Percentiles rank a stretch among this genome's conserved stretches.
Conservation (phyloP, 1,139 yeast species). For the Kluyveromyces sp. region DNA sequence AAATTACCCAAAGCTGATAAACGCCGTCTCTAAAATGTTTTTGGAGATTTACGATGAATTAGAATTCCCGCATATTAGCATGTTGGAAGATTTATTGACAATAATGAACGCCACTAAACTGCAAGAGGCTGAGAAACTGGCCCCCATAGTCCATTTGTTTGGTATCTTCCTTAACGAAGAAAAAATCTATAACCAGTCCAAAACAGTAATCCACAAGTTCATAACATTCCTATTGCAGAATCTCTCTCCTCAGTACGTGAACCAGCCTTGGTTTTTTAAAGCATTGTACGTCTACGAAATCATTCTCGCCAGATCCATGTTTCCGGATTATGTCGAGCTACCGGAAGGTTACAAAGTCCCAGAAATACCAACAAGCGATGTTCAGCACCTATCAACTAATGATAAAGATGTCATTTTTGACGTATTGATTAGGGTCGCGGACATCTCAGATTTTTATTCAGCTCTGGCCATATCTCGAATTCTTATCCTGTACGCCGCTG, state of each 20-base stretch:
- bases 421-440: constrained; percentile 36
- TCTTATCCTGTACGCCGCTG: constrained; percentile 46
- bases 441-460: constrained; percentile 39
- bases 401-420: constrained; percentile 39
- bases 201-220: constrained; percentile 33
- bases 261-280: constrained; percentile 45
- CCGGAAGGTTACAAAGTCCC: constrained; percentile 24
- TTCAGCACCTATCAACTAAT: constrained; percentile 30
- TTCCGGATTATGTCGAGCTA: constrained; percentile 35
- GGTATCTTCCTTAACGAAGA: constrained; percentile 39
- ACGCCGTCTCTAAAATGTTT: constrained; percentile 45
- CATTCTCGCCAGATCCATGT: constrained; percentile 39
- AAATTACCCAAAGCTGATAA: constrained; percentile 44
- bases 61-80: constrained; percentile 23
- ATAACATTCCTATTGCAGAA: constrained; percentile 36
- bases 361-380: constrained; percentile 16
- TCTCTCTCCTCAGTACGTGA: constrained; percentile 35
- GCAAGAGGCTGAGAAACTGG: constrained; percentile 32
- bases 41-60: constrained; percentile 25
- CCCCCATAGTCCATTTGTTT: constrained; percentile 43
- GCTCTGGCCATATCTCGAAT: constrained; percentile 48
- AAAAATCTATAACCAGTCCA: constrained; percentile 25
- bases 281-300: constrained; percentile 46
- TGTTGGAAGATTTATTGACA: constrained; percentile 32
- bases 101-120: constrained; percentile 34